phyloP scores from a whole-genome alignment of 805 yeast genomes.

The Schwanniomyces polymorphus region DNA sequence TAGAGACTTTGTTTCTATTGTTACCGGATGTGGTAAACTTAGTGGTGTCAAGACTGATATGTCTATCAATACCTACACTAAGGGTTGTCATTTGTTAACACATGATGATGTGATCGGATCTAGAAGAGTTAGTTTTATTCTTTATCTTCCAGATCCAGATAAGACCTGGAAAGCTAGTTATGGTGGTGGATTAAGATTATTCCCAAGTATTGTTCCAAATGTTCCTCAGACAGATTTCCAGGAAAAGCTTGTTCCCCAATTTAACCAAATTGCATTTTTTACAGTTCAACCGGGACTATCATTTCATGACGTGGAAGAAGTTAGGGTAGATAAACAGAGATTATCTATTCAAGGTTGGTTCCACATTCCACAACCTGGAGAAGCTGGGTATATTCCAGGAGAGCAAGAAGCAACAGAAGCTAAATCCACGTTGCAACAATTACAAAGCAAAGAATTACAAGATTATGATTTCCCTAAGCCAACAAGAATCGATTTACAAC shows the following conservation, averaged over 20 bases:
- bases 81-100: slow-evolving; percentile 90
- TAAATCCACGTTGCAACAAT: slow-evolving; percentile 71
- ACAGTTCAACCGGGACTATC: slow-evolving; percentile 94
- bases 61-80: slow-evolving; percentile 86
- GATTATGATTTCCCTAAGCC: slow-evolving; percentile 83
- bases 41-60: slow-evolving; percentile 92
- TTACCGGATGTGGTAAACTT: slow-evolving; percentile 85
- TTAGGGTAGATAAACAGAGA: slow-evolving; percentile 85
- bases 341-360: slow-evolving; percentile 98
- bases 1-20: slow-evolving; percentile 70
- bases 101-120: slow-evolving; percentile 99
- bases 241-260: slow-evolving; percentile 79
- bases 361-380: slow-evolving; percentile 94
- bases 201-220: slow-evolving; percentile 83
- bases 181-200: slow-evolving; percentile 90
- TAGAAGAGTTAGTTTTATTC: slow-evolving; percentile 86
- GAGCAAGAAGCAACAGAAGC: slow-evolving; percentile 81
- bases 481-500: slow-evolving; percentile 42
- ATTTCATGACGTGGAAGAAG: slow-evolving; percentile 98
- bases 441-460: slow-evolving; percentile 72
- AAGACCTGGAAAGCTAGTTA: slow-evolving; percentile 84
- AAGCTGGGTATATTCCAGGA: slow-evolving; percentile 77
- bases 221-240: slow-evolving; percentile 81
- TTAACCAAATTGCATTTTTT: slow-evolving; percentile 95
- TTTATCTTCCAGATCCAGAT: slow-evolving; percentile 92